Base-by-base conservation (phyloP, 225 moss, liverwort and hornwort species). In the Physcomitrellopsis africana region DNA sequence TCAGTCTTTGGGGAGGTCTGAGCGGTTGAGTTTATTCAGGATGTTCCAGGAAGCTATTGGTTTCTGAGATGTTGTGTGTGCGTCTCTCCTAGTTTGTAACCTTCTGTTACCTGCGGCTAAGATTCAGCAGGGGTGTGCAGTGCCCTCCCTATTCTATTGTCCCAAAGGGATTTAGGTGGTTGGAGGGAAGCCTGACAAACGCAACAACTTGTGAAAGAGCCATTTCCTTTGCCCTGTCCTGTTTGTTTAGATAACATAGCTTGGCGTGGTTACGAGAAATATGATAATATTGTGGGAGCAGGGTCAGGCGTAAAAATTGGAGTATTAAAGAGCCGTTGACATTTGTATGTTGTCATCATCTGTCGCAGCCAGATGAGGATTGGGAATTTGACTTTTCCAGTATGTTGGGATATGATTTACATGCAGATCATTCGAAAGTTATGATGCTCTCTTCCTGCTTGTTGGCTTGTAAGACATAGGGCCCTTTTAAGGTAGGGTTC, bases 61-160 rank as follows among this genome's bases (percentile, higher is more conserved):
- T 44, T 80, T 77, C 56, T 84, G 77, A 75, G 75, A 84, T 87
- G 82, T 84, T 83, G 68, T 82, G 82, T 79, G 77, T 87, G 72
- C 20, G 60, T 77, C 84, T 87, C 55, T 82, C 24, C 74, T 47
- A 64, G 65, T 74, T 73, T 65, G 43, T 74, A 81, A 43, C 81
- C 79, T 75, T 84, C 79, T 77, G 87, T 82, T 72, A 84, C 82
- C 43, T 77, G 82, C 79, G 84, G 77, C 74, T 87, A 84, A 84
- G 45, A 64, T 66, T 77, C 70, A 42, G 65, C 60, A 75, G 61
- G 48, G 75, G 57, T 75, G 22, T 62, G 62, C 71, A 67, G 78
- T 81, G 81, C 66, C 69, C 65, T 72, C 71, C 57, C 63, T 75
- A 54, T 47, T 37, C 63, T 15, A 53, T 78, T 81, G 76, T 81